Evolutionary conservation across 2,329 filamentous ascomycete genomes (phyloP).

Genomic region (Cladosporium cucumerinum): DNA sequence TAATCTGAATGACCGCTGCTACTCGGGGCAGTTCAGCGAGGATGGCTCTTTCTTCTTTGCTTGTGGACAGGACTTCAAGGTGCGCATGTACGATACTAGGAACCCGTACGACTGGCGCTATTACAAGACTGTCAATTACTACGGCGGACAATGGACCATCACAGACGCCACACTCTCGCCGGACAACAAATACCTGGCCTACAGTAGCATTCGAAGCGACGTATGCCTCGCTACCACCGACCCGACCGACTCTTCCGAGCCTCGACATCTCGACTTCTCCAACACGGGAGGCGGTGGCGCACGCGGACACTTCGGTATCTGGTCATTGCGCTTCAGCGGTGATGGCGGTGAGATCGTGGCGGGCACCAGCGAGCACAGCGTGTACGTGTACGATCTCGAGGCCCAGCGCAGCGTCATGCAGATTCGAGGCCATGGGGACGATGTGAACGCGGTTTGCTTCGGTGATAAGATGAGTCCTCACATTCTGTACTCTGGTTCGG

Average conservation of each 20-base stretch:
- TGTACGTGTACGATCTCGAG: conserved; percentile 92
- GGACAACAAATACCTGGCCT: conserved; percentile 88
- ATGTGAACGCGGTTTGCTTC: conserved; percentile 96
- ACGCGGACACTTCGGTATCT: conserved; percentile 51
- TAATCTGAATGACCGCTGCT: conserved; percentile 80
- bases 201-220: conserved; percentile 79
- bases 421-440: conserved; percentile 74
- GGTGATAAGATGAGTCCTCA: conserved; percentile 85
- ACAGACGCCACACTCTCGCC: conserved; percentile 89
- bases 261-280: conserved; percentile 72
- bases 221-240: conserved; percentile 88
- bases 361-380: conserved; percentile 72
- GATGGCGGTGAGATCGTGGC: conserved; percentile 89
- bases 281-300: conserved; percentile 44
- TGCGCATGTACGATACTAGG: conserved; percentile 95
- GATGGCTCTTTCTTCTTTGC: conserved; percentile 97
- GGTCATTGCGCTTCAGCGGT: conserved; percentile 87
- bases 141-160: conserved; percentile 89
- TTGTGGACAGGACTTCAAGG: conserved; percentile 86
- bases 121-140: conserved; percentile 92
- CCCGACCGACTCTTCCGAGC: conserved; percentile 74
- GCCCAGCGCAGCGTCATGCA: conserved; percentile 69
- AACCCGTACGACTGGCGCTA: conserved; percentile 95
- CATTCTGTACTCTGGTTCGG: conserved; percentile 91
- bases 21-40: conserved; percentile 93